Evolutionary conservation across 2,329 filamentous ascomycete genomes (phyloP).

Genomic region (Ophiostoma tasmaniense): DNA sequence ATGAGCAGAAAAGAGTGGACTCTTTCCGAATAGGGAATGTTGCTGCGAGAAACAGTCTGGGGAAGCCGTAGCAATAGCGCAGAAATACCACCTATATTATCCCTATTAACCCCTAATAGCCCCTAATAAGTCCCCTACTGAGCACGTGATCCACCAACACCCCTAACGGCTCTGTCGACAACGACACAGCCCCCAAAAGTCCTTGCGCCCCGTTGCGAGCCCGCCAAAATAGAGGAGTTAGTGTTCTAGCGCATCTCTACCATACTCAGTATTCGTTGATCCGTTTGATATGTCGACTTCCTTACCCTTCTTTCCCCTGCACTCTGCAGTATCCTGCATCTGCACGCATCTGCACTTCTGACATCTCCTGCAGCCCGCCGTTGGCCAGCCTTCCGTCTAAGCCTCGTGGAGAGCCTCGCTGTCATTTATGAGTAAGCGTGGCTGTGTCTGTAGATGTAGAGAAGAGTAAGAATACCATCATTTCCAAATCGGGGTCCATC

Average conservation of each 20-base stretch:
- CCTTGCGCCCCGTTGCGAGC: background rate
- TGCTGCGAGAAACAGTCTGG: background rate
- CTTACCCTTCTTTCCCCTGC: background rate
- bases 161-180: background rate
- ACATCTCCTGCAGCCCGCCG: background rate
- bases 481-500: background rate
- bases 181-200: background rate
- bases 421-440: background rate
- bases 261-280: background rate
- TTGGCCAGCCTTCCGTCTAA: background rate
- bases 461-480: background rate
- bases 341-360: background rate
- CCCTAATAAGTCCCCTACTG: too few relatives aligned
- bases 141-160: background rate
- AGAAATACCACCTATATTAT: too few relatives aligned
- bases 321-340: background rate
- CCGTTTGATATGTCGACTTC: background rate
- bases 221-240: background rate
- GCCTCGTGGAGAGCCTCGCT: background rate
- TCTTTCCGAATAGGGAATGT: conserved; percentile 2
- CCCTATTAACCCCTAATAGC: too few relatives aligned
- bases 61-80: too few relatives aligned
- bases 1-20: background rate
- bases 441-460: background rate
- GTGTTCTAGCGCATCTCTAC: background rate